These are phyloP conservation scores for Filobasidium uniguttulatum DNA, from an alignment of 1,284 basidiomycete genomes.

Conservation along the genomic window DNA sequence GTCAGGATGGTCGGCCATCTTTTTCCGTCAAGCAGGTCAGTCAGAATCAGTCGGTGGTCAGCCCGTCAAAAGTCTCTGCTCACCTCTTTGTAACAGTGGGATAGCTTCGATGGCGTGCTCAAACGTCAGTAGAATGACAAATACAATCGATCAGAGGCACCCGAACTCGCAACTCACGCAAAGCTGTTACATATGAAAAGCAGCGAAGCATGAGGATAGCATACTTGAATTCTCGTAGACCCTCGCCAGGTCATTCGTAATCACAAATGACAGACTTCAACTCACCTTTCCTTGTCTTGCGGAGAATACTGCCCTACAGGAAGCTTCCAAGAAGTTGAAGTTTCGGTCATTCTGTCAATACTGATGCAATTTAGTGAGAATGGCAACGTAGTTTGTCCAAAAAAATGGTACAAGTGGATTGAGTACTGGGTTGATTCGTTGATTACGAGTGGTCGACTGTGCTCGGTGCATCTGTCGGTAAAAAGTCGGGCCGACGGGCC, in stretches of 20 bases:
- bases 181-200: constrained; percentile 19
- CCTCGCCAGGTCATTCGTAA: too few species aligned
- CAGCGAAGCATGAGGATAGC: background rate
- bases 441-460: too few species aligned
- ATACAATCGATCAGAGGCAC: background rate
- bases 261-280: too few species aligned
- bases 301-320: constrained; percentile 30
- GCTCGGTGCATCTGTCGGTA: too few species aligned
- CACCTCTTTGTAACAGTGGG: constrained; percentile 30
- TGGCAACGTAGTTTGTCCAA: too few species aligned
- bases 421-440: too few species aligned
- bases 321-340: constrained; percentile 13
- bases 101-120: constrained; percentile 21
- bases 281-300: constrained; percentile 33
- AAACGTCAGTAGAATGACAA: background rate
- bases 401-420: too few species aligned
- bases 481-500: too few species aligned
- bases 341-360: constrained; percentile 2
- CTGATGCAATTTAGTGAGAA: too few species aligned
- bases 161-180: constrained; percentile 20
- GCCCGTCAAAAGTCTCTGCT: background rate
- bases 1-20: constrained; percentile 86
- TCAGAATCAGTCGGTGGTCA: background rate
- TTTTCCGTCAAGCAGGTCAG: background rate
- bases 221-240: background rate